phyloP scores from a whole-genome alignment of 177 flowering plant genomes.

The Vitis hybrid region DNA sequence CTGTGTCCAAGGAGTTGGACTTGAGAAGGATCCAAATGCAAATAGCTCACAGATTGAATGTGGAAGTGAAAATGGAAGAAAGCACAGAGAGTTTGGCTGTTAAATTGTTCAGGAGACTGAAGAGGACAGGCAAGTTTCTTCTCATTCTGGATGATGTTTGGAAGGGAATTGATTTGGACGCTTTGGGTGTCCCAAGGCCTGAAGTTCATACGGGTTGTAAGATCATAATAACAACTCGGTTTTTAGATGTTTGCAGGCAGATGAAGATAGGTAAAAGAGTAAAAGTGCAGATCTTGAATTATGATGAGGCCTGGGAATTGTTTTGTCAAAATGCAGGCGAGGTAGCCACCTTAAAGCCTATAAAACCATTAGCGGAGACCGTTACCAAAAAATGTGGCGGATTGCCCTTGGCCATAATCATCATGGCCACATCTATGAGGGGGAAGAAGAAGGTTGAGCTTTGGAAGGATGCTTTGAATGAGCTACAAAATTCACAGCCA shows the following conservation, averaged over 20 bases:
- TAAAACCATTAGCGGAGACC: conserved; percentile 9
- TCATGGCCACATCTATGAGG: conserved; percentile 17
- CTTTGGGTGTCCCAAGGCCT: conserved; percentile 14
- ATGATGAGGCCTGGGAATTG: conserved; percentile 19
- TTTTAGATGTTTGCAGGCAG: conserved; percentile 11
- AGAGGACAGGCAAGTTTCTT: conserved; percentile 3
- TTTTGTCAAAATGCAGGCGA: conserved; percentile 10
- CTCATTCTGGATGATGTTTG: conserved; percentile 34
- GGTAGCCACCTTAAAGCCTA: background rate
- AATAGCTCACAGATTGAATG: too few relatives aligned
- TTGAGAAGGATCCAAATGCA: background rate
- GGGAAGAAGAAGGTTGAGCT: conserved; percentile 4
- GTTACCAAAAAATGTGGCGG: conserved; percentile 16
- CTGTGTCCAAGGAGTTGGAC: background rate
- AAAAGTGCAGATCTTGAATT: conserved; percentile 7
- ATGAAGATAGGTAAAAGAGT: conserved; percentile 8
- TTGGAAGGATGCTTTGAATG: conserved; percentile 23
- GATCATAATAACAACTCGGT: conserved; percentile 18
- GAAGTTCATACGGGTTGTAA: conserved; percentile 1
- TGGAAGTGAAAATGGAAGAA: background rate
- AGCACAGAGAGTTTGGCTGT: background rate
- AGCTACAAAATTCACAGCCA: conserved; percentile 13
- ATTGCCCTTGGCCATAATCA: conserved; percentile 17
- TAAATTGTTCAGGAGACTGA: background rate
- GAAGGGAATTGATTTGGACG: conserved; percentile 14